Base-by-base conservation (phyloP, 148 eudicot species). In the Drosera capensis region DNA sequence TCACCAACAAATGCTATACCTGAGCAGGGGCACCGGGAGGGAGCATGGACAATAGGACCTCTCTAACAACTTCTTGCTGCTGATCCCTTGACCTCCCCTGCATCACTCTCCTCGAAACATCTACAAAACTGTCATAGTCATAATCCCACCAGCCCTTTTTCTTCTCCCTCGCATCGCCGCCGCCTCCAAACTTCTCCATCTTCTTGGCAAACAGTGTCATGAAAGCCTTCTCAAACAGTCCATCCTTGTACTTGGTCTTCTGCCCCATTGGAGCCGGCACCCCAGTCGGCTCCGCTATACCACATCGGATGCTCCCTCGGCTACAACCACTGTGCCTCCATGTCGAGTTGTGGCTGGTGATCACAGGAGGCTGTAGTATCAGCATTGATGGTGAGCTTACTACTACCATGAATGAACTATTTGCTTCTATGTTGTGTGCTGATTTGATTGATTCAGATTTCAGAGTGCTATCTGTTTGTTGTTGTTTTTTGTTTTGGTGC, bases 11-110 rank as follows among this genome's bases (percentile, higher is more conserved):
- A 11, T 28, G 17, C 23, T 24, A 23, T 20, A 68, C 95, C 80
- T 86, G 95, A 55, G 73, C 84, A 58, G 95, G 92, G 31, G 93
- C 96, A 45, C 87, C 93, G 53, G 96, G 87, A 54, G 96, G 96
- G 36, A 81, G 81, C 87, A 86, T 86, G 30, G 95, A 86, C 56
- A 86, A 52, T 42, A 86, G 81, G 14, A 86, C 96, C 65, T 86
- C 77, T 49, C 96, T 46, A 21, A 86, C 96, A 3, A 78, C 93
- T 57, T 86, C 41, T 45, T 86, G 96, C 58, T 81, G 96, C 76
- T 81, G 83, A 35, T 65, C 5, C 19, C 87, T 72, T 16, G 66
- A 54, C 62, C 95, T 70, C 16, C 95, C 92, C 40, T 66, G 80
- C 80, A 78, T 86, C 1, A 86, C 92, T 46, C 86, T 64, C 47